Base-by-base conservation (phyloP, 2,329 filamentous ascomycete genomes). In the Penicillium crustosum region DNA sequence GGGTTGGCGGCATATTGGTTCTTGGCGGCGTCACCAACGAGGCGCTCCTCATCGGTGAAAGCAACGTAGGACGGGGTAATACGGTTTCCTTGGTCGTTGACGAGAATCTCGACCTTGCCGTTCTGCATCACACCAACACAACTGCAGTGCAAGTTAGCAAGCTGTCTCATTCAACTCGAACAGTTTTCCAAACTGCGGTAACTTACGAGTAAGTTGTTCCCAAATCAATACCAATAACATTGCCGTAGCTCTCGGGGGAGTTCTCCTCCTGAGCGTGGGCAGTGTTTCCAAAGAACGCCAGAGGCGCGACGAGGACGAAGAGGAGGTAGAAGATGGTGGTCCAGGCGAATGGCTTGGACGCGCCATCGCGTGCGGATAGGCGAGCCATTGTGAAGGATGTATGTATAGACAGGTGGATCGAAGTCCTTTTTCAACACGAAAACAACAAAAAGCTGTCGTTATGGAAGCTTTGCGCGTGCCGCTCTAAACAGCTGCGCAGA, bases 21-120 rank as follows among this genome's bases (percentile, higher is more conserved):
- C 88, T 96, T 96, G 72, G 92, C 92, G 72, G 94, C 91, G 79
- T 99, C 94, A 84, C 94, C 94, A 68, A 99, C 92, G 67, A 99
- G 84, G 75, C 94, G 89, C 81, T 97, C 94, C 65, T 97, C 92
- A 71, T 97, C 93, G 78, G 92, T 97, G 79, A 96, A 96, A 73
- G 91, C 92, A 75, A 96, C 92, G 79, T 94, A 96, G 65, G 91
- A 96, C 55, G 92, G 92, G 70, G 92, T 96, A 69, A 96, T 96
- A 82, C 91, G 90, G 86, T 96, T 92, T 83, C 91, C 91, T 83
- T 96, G 92, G 80, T 96, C 91, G 83, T 96, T 96, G 80, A 91
- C 90, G 70, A 96, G 84, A 81, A 96, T 96, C 75, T 96, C 91
- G 69, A 96, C 91, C 80, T 93, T 94, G 77, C 92, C 92, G 76